A percentile compares a stretch with the other conserved stretches of the same genome.
Evolutionary conservation across 306 rosid genomes (phyloP).

Genomic region (Benincasa hispida): DNA sequence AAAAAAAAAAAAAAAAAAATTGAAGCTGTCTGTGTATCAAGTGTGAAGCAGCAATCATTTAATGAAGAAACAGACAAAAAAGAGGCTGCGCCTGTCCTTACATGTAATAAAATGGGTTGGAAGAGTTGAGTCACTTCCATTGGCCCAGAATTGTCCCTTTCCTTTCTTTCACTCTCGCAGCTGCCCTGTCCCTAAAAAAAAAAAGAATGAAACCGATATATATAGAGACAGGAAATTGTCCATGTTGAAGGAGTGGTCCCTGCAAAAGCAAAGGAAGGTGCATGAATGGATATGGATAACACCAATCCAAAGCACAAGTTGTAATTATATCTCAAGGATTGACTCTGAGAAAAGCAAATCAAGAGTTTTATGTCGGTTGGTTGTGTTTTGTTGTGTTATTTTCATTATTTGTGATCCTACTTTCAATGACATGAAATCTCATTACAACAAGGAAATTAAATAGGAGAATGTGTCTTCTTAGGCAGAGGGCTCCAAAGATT

Average conservation of each 20-base stretch:
- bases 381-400: not conserved
- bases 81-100: constrained; percentile 11
- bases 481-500: not conserved
- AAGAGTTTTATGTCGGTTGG: not conserved
- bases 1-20: not conserved
- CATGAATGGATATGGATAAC: constrained; percentile 2
- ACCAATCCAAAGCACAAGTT: not conserved
- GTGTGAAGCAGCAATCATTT: not conserved
- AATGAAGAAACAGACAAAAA: constrained; percentile 1
- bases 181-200: not conserved
- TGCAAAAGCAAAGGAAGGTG: not conserved
- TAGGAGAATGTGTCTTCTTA: not conserved
- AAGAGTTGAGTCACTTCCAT: not conserved
- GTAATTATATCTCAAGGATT: not conserved
- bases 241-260: not conserved
- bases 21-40: not conserved
- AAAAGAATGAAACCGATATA: not conserved
- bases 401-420: not conserved
- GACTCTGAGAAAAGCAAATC: not conserved
- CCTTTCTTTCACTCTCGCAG: not conserved
- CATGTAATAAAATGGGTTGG: not conserved
- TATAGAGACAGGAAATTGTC: not conserved
- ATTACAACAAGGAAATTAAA: not conserved
- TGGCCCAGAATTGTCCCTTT: not conserved
- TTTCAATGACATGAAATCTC: not conserved